Percentiles rank a stretch among this genome's conserved stretches.
These are phyloP conservation scores for Candida saitoana DNA, from an alignment of 805 yeast genomes.

Conservation along the genomic window DNA sequence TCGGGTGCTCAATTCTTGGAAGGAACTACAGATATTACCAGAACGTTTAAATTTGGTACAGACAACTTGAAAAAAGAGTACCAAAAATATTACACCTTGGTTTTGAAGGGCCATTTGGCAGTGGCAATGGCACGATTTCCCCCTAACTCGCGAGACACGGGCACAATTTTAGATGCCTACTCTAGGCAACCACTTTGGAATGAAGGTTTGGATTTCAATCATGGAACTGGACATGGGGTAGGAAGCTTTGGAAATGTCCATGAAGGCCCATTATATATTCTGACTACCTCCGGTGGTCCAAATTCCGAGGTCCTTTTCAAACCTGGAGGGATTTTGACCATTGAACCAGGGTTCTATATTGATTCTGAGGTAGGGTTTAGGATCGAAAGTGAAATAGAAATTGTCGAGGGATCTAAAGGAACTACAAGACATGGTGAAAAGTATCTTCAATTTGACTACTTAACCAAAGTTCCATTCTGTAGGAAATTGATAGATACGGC, in stretches of 20 bases:
- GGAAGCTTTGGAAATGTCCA: slow-evolving; percentile 90
- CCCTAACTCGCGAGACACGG: slow-evolving; percentile 58
- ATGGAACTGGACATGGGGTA: slow-evolving; percentile 98
- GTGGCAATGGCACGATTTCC: slow-evolving; percentile 80
- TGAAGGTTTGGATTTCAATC: slow-evolving; percentile 80
- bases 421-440: slow-evolving; percentile 26
- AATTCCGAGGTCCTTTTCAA: slow-evolving; percentile 37
- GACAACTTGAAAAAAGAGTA: slow-evolving; percentile 45
- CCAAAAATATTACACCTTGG: slow-evolving; percentile 74
- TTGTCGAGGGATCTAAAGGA: slow-evolving; percentile 43
- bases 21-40: slow-evolving; percentile 95
- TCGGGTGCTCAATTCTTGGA: slow-evolving; percentile 90
- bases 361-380: slow-evolving; percentile 90
- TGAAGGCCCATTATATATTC: slow-evolving; percentile 89
- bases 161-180: slow-evolving; percentile 70
- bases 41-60: slow-evolving; percentile 68
- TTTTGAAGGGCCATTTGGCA: slow-evolving; percentile 86
- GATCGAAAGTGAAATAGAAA: slow-evolving; percentile 76
- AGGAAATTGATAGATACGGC: slow-evolving; percentile 29
- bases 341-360: slow-evolving; percentile 92
- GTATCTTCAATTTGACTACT: slow-evolving; percentile 35
- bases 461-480: slow-evolving; percentile 42
- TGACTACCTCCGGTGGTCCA: slow-evolving; percentile 50
- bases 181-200: slow-evolving; percentile 83
- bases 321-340: slow-evolving; percentile 72